Base-by-base conservation (phyloP, 148 eudicot genomes). In the Cornus kousa region DNA sequence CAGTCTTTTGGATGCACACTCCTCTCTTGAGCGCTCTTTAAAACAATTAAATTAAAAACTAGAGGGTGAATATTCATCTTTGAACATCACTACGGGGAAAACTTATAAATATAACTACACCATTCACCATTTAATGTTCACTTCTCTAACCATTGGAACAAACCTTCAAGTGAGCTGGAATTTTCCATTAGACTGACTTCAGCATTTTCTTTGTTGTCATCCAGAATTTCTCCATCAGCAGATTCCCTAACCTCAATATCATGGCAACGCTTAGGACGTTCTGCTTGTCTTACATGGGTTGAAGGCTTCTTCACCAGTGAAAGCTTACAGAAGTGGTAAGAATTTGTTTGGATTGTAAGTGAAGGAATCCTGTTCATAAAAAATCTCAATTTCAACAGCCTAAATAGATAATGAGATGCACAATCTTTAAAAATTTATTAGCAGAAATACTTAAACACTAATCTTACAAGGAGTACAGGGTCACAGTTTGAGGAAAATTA, bases 281-380 rank as follows among this genome's bases (percentile, higher is more conserved):
- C 81, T 67, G 75, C 77, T 82, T 78, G 84, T 65, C 76, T 86
- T 75, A 67, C 65, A 70, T 59, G 40, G 40, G 33, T 57, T 70
- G 77, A 73, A 76, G 91, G 87, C 60, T 75, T 86, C 81, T 85
- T 87, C 39, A 92, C 89, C 70, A 93, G 67, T 2, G 97, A 93
- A 53, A 95, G 84, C 79, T 91, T 93, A 89, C 98, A 95, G 68
- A 93, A 93, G 85, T 90, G 94, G 79, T 93, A 93, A 40, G 92
- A 76, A 66, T 91, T 89, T 72, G 93, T 90, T 77, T 81, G 83
- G 68, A 95, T 83, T 68, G 91, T 83, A 68, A 85, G 53, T 62
- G 73, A 86, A 32, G 95, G 98, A 35, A 48, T 86, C 88, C 97
- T 92, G 91, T 78, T 55, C 57, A 72, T 75, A 64, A 46, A 9